Percentiles rank a stretch among this genome's conserved stretches.
Evolutionary conservation across 2,329 filamentous ascomycete species (phyloP).

Genomic region (Claviceps paspali): DNA sequence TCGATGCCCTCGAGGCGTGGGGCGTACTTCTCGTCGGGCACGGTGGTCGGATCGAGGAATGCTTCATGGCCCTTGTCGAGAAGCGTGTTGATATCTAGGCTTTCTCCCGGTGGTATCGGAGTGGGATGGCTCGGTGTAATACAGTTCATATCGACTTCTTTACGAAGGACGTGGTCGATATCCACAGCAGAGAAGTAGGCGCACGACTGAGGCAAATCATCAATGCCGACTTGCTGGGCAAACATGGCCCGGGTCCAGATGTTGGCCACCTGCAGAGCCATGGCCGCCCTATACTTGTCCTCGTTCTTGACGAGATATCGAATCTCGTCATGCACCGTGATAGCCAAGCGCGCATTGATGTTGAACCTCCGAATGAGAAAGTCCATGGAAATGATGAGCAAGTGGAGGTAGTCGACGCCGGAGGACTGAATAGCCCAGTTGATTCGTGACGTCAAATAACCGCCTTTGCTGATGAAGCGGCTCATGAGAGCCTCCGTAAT

Average conservation of each 20-base stretch:
- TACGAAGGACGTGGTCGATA: constrained; percentile 87
- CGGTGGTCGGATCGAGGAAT: constrained; percentile 48
- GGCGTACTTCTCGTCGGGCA: constrained; percentile 33
- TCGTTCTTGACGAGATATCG: constrained; percentile 75
- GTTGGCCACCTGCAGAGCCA: constrained; percentile 89
- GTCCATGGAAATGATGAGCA: constrained; percentile 89
- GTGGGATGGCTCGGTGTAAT: constrained; percentile 73
- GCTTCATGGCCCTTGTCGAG: constrained; percentile 58
- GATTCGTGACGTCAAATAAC: constrained; percentile 89
- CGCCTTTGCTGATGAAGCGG: constrained; percentile 73
- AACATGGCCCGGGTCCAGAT: constrained; percentile 98
- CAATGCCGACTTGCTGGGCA: constrained; percentile 86
- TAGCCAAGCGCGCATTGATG: constrained; percentile 68
- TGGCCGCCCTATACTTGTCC: constrained; percentile 76
- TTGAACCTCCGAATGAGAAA: constrained; percentile 77
- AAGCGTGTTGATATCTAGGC: constrained; percentile 65
- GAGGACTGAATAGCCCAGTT: constrained; percentile 99
- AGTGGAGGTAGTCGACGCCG: constrained; percentile 90
- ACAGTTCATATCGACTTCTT: constrained; percentile 97
- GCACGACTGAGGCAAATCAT: constrained; percentile 85
- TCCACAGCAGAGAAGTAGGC: constrained; percentile 95
- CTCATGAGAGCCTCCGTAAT: constrained; percentile 93
- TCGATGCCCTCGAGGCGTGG: constrained; percentile 45
- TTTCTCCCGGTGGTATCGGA: constrained; percentile 72
- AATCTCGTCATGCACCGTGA: constrained; percentile 97